Percentiles rank a stretch among this genome's conserved stretches.
Evolutionary conservation across 495 filamentous ascomycete species (phyloP).

Genomic region (Neurospora sp.): DNA sequence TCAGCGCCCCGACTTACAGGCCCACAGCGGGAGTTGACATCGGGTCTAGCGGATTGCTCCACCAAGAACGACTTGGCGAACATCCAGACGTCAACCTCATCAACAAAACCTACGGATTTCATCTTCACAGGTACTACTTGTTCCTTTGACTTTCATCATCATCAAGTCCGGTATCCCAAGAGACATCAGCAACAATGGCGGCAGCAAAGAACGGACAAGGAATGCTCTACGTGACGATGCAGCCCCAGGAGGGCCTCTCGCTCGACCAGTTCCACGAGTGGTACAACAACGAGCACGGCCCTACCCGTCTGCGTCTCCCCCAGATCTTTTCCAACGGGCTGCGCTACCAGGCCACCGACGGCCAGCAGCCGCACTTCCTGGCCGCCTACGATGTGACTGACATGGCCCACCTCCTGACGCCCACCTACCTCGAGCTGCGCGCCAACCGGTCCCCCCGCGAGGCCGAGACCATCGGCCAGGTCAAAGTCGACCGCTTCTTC

Average conservation of each 20-base stretch:
- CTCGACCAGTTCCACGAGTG: constrained; percentile 71
- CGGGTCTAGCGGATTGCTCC: neutral
- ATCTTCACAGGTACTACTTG: neutral
- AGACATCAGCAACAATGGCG: constrained; percentile 13
- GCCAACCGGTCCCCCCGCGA: constrained; percentile 62
- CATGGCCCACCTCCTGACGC: constrained; percentile 54
- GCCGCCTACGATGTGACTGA: constrained; percentile 73
- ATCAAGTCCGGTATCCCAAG: neutral
- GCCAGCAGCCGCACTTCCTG: constrained; percentile 54
- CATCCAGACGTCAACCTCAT: neutral
- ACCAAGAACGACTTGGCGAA: neutral
- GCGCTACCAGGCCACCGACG: constrained; percentile 61
- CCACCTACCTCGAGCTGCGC: constrained; percentile 58
- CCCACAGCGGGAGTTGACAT: neutral
- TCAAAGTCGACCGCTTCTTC: constrained; percentile 58
- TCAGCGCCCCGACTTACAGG: neutral
- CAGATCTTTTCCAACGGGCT: constrained; percentile 63
- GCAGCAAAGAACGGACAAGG: constrained; percentile 32
- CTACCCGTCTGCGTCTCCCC: constrained; percentile 60
- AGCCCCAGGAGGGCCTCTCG: constrained; percentile 53
- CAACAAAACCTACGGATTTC: neutral
- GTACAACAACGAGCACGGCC: constrained; percentile 87
- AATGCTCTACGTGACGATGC: constrained; percentile 72
- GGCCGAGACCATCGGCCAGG: constrained; percentile 63
- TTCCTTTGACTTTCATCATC: neutral